Base-by-base conservation (phyloP, 306 rosid species). In the Clitoria ternatea region DNA sequence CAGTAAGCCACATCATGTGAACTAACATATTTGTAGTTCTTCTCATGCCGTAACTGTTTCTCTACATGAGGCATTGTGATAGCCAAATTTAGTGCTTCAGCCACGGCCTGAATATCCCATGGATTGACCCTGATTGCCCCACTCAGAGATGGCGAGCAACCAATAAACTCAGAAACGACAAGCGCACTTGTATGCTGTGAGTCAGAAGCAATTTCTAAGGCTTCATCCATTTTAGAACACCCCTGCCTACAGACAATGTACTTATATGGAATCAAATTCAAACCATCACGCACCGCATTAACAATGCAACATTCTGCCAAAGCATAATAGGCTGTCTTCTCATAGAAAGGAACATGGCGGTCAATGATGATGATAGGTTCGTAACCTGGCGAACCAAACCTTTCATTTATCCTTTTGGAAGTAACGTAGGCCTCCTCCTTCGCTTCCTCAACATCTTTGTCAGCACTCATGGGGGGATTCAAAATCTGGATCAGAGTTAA, bases 61-160 rank as follows among this genome's bases (percentile, higher is more conserved):
- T 90, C 96, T 14, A 17, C 37, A 15, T 75, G 50, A 35, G 90
- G 60, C 86, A 92, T 88, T 4, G 53, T 63, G 54, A 92, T 49
- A 11, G 96, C 96, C 61, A 61, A 67, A 69, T 85, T 69, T 14
- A 92, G 76, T 17, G 98, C 98, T 79, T 90, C 92, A 17, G 96
- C 91, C 26, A 86, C 96, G 0, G 85, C 93, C 53, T 80, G 84
- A 36, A 85, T 70, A 69, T 90, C 86, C 97, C 98, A 90, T 1
- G 97, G 96, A 32, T 90, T 88, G 53, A 84, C 93, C 87, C 93
- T 92, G 69, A 92, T 81, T 37, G 97, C 98, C 45, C 98, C 98
- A 71, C 98, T 88, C 54, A 92, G 83, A 64, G 96, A 92, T 22
- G 98, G 96, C 0, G 97, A 86, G 76, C 98, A 92, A 37, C 98